Evolutionary conservation across 2,329 filamentous ascomycete genomes (phyloP), one percentile per base, ranked within the genome.

Genomic region (Fusarium miscanthi): DNA sequence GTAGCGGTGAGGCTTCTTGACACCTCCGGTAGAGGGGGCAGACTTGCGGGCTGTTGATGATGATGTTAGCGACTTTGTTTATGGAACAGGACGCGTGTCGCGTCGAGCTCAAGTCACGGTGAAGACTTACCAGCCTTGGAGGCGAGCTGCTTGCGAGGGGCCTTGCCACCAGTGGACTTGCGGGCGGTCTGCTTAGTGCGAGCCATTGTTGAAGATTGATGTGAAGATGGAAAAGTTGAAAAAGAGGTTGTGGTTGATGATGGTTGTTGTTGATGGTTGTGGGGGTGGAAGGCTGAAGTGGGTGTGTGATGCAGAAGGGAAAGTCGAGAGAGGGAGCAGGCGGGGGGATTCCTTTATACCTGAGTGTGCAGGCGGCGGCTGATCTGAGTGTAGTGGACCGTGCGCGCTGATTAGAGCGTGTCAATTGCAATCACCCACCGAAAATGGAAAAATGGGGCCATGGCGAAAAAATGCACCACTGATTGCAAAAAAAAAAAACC

Each of bases 11-110:
- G 93, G 93, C 93, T 96, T 96, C 93, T 96, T 96, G 90, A 95
- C 93, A 91, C 93, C 93, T 81, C 95, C 96, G 84, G 96, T 98
- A 74, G 94, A 97, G 79, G 96, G 96, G 71, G 96, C 95, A 80
- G 92, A 94, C 92, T 99, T 99, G 88, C 96, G 95, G 81, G 96
- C 80, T 80, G 53, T 37, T 25, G 23, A 11, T 25, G 23, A 11
- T 25, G 8, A 41, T 21, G 74, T 77, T 21, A 75, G 66, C 43
- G 12, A 25, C n/a, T 12, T n/a, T n/a, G 53, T 25, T 67, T 37
- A 31, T 54, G 30, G 6, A 19, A 8, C 49, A 33, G 56, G 64
- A 56, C 70, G 67, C 66, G 63, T 63, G 40, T 63, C 69, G 65
- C 71, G 72, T 70, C 60, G 48, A 38, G n/a, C 40, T 66, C 51